A percentile compares a stretch with the other conserved stretches of the same genome.
Evolutionary conservation across 306 rosid genomes (phyloP).

Genomic region (Medicago arabica): DNA sequence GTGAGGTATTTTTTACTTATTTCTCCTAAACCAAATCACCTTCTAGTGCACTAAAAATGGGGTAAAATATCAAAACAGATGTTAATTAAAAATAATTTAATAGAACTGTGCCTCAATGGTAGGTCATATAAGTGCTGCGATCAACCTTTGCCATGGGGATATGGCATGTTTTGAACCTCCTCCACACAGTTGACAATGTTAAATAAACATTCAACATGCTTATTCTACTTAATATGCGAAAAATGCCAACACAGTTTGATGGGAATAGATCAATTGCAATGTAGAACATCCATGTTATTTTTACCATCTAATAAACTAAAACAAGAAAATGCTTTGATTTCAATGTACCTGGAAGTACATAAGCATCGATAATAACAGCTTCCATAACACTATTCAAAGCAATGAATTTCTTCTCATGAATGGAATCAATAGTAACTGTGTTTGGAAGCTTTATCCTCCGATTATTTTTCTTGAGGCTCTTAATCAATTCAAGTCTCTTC

Average conservation of each 20-base stretch:
- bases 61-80: slow-evolving; percentile 29
- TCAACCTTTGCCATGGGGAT: background rate
- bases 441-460: slow-evolving; percentile 74
- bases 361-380: slow-evolving; percentile 68
- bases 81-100: background rate
- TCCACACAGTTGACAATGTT: slow-evolving; percentile 9
- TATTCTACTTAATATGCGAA: no score
- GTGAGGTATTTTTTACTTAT: background rate
- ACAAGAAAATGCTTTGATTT: background rate
- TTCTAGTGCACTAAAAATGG: background rate
- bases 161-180: background rate
- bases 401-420: slow-evolving; percentile 78
- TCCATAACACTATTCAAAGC: slow-evolving; percentile 77
- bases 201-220: background rate
- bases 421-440: slow-evolving; percentile 81
- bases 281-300: background rate
- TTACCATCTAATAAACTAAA: slow-evolving; percentile 5
- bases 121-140: background rate
- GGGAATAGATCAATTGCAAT: background rate
- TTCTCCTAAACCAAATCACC: slow-evolving; percentile 16
- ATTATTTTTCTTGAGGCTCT: slow-evolving; percentile 58
- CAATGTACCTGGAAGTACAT: slow-evolving; percentile 81
- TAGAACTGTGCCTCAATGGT: background rate
- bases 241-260: background rate
- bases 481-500: slow-evolving; percentile 71